A percentile compares a stretch with the other conserved stretches of the same genome.
Evolutionary conservation across 2,329 filamentous ascomycete genomes (phyloP).

Genomic region (Lecanosticta acicola): DNA sequence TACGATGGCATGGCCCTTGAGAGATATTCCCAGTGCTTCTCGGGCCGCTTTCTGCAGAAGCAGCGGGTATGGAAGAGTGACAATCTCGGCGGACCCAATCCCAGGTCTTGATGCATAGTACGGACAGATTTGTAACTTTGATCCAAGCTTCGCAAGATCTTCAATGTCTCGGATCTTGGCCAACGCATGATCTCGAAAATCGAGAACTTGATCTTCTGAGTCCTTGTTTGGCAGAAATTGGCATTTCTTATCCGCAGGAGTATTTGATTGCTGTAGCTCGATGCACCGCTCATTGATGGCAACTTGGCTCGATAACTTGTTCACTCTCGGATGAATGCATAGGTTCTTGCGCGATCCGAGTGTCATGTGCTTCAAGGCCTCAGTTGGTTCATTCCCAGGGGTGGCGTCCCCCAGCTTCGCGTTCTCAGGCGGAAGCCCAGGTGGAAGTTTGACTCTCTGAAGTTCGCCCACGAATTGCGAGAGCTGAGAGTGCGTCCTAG

Average conservation of each 20-base stretch:
- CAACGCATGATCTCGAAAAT: constrained; percentile 79
- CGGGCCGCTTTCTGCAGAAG: constrained; percentile 80
- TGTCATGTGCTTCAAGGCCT: constrained; percentile 72
- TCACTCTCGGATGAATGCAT: constrained; percentile 84
- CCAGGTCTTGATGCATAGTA: constrained; percentile 92
- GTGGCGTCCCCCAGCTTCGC: constrained; percentile 2
- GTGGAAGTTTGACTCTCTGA: constrained; percentile 68
- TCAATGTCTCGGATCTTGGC: constrained; percentile 90
- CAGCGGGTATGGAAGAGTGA: constrained; percentile 88
- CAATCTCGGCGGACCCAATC: constrained; percentile 69
- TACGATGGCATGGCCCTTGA: constrained; percentile 86
- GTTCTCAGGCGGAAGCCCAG: constrained; percentile 49
- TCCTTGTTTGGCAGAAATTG: constrained; percentile 73
- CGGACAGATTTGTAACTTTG: constrained; percentile 74
- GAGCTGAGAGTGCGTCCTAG: constrained; percentile 85
- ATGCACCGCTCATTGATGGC: constrained; percentile 92
- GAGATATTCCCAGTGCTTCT: constrained; percentile 77
- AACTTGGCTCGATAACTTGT: constrained; percentile 60
- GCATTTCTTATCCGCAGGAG: constrained; percentile 62
- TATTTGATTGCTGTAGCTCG: constrained; percentile 73
- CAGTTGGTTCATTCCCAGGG: constrained; percentile 36
- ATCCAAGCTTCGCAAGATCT: constrained; percentile 74
- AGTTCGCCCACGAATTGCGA: constrained; percentile 83
- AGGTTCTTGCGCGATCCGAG: constrained; percentile 79
- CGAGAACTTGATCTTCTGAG: constrained; percentile 62